Evolutionary conservation across 2,329 filamentous ascomycete genomes (phyloP), one percentile per base, ranked within the genome.

Genomic region (Aspergillus sp.): DNA sequence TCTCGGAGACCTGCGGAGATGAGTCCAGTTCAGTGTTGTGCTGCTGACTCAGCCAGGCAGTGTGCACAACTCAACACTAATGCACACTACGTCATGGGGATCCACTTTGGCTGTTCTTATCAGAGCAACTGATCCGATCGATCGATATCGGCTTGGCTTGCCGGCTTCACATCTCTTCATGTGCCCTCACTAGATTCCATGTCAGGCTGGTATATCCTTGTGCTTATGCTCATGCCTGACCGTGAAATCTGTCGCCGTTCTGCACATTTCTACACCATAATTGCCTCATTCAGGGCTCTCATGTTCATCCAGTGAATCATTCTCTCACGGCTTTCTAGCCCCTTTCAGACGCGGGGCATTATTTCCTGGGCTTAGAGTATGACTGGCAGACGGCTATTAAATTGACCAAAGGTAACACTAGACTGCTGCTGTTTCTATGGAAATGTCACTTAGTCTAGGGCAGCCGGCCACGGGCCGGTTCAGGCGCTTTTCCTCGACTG

Each of bases 391-490:
- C 27, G 30, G 50, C 11, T 53, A 39, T 17, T 53, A 38, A 42
- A 44, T 23, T 36, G 11, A 19, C n/a, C 3, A 17, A 15, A 15
- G 21, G 17, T 44, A 27, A 17, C 44, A 25, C 47, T 30, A 19
- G 13, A 36, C 42, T 23, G 38, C 23, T 54, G 52, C 19, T 21
- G 4, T 13, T 11, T n/a, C 17, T n/a, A 44, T 21, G 39, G 39
- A 13, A 42, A 19, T 42, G 39, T 3, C 39, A 8, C 8, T 42
- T 19, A 17, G 39, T 36, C 32, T 36, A 48, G 44, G 5, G 60
- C 23, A 63, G 36, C 68, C 66, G 67, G 57, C 66, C 57, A 58
- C 66, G 69, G 65, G 30, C 69, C 66, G 67, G 61, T 62, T 21
- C 53, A 49, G 25, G 23, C 15, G 41, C 17, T 10, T n/a, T n/a